Base-by-base conservation (phyloP, 1,284 basidiomycete species). In the Austroboletus novae-zelandiae region DNA sequence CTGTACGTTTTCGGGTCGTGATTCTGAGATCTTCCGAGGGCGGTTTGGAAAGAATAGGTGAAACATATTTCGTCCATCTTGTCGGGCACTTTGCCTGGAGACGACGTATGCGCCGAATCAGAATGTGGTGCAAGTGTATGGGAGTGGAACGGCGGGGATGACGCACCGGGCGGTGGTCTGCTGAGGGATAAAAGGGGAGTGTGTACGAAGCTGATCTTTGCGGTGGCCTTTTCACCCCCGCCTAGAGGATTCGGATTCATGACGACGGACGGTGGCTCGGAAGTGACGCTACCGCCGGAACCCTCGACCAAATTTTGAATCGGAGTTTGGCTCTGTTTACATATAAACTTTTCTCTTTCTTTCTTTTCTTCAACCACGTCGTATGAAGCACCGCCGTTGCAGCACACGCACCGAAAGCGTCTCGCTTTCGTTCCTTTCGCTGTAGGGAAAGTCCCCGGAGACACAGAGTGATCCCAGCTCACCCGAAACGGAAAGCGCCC, bases 371-470 rank as follows among this genome's bases (percentile, higher is more conserved):
- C 40, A 57, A 60, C 59, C 62, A 67, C 76, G 80, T 78, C 79
- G 83, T 77, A 71, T 71, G 79, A 86, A 89, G 87, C 83, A 88
- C 83, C 86, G 88, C 82, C 73, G 67, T 89, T 86, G 82, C 88
- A 90, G 87, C 80, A 77, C 71, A 79, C 88, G 72, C 67, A 87
- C 85, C 77, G 78, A 74, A 74, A 77, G 74, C 68, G 57, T 51
- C 46, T 50, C 50, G 63, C 72, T 74, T 73, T 77, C 71, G 57
- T 53, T 54, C 56, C 73, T 62, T 61, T 45, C 48, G 84, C 87
- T 90, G 88, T 83, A 86, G 88, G 88, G 86, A 90, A 90, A 90
- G 88, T 90, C 87, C 85, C 88, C 88, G 87, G 87, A 90, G 88
- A 81, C 67, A 77, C 83, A 82, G 83, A 84, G 81, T 65, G 59